Conservation (phyloP, 2,329 filamentous ascomycete genomes). For the Aspergillus transmontanensis region DNA sequence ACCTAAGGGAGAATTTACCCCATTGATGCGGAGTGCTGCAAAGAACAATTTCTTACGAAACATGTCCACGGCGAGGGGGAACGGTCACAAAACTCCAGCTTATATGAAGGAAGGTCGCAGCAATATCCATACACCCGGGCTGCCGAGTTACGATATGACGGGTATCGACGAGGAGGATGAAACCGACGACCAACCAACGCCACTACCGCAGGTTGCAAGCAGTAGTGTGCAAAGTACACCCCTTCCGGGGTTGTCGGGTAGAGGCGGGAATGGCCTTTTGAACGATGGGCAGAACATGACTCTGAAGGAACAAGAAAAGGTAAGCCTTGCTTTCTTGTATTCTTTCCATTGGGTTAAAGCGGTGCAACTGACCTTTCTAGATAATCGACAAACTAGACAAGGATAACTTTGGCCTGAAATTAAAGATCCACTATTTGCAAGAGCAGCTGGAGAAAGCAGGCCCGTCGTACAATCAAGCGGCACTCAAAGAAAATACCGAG, state of each 20-base stretch:
- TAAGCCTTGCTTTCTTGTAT: constrained; percentile 37
- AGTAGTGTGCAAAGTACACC: constrained; percentile 86
- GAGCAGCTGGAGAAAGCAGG: constrained; percentile 85
- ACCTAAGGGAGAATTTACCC: constrained; percentile 80
- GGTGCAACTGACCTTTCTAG: constrained; percentile 35
- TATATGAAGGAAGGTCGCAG: constrained; percentile 64
- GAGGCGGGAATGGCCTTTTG: constrained; percentile 67
- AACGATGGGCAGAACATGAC: constrained; percentile 84
- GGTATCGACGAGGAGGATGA: constrained; percentile 65
- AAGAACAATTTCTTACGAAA: constrained; percentile 64
- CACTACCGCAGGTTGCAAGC: constrained; percentile 72
- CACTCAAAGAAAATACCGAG: constrained; percentile 92
- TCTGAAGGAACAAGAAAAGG: constrained; percentile 89
- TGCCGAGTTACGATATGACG: constrained; percentile 74
- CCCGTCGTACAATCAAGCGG: constrained; percentile 84
- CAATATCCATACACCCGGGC: constrained; percentile 71
- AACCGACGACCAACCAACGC: constrained; percentile 69
- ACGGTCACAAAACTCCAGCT: constrained; percentile 68
- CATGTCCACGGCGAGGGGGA: constrained; percentile 61
- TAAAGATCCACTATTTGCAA: constrained; percentile 96
- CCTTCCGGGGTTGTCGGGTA: constrained; percentile 67
- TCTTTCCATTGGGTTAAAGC: neutral
- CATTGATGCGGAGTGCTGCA: constrained; percentile 79
- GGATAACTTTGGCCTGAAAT: constrained; percentile 94
- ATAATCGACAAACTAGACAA: constrained; percentile 94